A percentile compares a stretch with the other conserved stretches of the same genome.
Evolutionary conservation across 345 rosid species (phyloP).

Genomic region (Ailanthus altissimus): DNA sequence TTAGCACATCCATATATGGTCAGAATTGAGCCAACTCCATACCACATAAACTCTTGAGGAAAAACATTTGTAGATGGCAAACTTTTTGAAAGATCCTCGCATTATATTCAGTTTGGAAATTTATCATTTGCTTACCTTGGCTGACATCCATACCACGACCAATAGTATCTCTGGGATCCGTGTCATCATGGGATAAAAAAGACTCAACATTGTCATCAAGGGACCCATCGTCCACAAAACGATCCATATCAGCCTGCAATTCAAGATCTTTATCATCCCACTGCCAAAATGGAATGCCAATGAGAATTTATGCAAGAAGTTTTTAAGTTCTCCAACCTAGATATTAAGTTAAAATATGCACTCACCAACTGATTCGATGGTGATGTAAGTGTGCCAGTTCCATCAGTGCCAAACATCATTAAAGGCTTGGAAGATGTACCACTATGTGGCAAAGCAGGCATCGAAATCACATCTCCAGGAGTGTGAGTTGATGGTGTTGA

Average conservation of each 20-base stretch:
- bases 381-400: slow-evolving; percentile 79
- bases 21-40: neutral
- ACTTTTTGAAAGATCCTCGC: neutral
- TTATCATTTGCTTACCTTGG: slow-evolving; percentile 45
- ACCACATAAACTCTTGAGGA: neutral
- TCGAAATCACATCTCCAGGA: slow-evolving; percentile 89
- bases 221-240: slow-evolving; percentile 92
- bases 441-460: slow-evolving; percentile 84
- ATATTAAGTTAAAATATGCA: slow-evolving; percentile 26
- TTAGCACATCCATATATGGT: neutral
- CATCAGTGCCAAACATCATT: slow-evolving; percentile 76
- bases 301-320: slow-evolving; percentile 46
- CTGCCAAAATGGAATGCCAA: slow-evolving; percentile 58
- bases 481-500: slow-evolving; percentile 98
- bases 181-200: slow-evolving; percentile 87
- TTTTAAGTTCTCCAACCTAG: slow-evolving; percentile 31
- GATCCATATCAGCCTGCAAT: slow-evolving; percentile 95
- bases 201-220: slow-evolving; percentile 97
- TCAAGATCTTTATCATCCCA: slow-evolving; percentile 72
- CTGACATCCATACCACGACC: slow-evolving; percentile 88
- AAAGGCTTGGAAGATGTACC: slow-evolving; percentile 84
- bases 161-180: slow-evolving; percentile 76
- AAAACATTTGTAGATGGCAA: neutral
- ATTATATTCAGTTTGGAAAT: neutral
- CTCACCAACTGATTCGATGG: slow-evolving; percentile 93